phyloP scores from a whole-genome alignment of 2,329 filamentous ascomycete genomes.

The Cladosporium austrohemisphaericum region DNA sequence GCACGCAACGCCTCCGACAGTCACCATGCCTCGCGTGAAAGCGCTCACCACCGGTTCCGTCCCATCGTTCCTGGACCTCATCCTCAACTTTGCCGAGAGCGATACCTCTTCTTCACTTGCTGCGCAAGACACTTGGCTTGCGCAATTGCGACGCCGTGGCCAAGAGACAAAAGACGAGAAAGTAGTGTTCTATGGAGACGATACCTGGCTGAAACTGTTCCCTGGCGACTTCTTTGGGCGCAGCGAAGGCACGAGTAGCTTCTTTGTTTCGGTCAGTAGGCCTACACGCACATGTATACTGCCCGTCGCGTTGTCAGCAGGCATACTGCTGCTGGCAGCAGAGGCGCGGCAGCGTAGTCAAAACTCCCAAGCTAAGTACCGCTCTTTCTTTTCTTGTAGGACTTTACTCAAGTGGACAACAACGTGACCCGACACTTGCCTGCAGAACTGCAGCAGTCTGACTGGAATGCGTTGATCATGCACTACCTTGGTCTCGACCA shows the following conservation, averaged over 20 bases:
- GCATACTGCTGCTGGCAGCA: slow-evolving; percentile 1
- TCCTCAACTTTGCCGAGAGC: slow-evolving; percentile 91
- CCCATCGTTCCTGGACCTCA: slow-evolving; percentile 93
- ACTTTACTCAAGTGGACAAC: slow-evolving; percentile 95
- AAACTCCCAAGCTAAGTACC: slow-evolving; percentile 7
- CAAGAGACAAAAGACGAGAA: slow-evolving; percentile 52
- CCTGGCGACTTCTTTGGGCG: slow-evolving; percentile 74
- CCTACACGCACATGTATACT: background rate
- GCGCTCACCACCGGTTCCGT: slow-evolving; percentile 96
- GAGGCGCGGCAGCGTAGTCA: background rate
- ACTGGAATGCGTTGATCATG: slow-evolving; percentile 92
- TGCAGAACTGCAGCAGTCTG: slow-evolving; percentile 66
- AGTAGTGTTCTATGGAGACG: slow-evolving; percentile 92
- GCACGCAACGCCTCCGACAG: slow-evolving; percentile 88
- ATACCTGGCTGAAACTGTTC: slow-evolving; percentile 97
- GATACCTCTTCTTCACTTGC: slow-evolving; percentile 86
- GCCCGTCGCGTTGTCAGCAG: background rate
- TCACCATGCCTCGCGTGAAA: slow-evolving; percentile 98
- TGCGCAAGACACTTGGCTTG: slow-evolving; percentile 90
- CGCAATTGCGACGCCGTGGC: slow-evolving; percentile 72
- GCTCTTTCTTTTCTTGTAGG: slow-evolving; percentile 50
- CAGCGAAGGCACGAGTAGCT: slow-evolving; percentile 90
- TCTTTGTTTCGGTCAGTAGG: slow-evolving; percentile 84
- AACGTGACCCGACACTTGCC: slow-evolving; percentile 92
- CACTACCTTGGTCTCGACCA: slow-evolving; percentile 96